Base-by-base conservation (phyloP, 352 stramenopile species). In the Phytophthora kernoviae region DNA sequence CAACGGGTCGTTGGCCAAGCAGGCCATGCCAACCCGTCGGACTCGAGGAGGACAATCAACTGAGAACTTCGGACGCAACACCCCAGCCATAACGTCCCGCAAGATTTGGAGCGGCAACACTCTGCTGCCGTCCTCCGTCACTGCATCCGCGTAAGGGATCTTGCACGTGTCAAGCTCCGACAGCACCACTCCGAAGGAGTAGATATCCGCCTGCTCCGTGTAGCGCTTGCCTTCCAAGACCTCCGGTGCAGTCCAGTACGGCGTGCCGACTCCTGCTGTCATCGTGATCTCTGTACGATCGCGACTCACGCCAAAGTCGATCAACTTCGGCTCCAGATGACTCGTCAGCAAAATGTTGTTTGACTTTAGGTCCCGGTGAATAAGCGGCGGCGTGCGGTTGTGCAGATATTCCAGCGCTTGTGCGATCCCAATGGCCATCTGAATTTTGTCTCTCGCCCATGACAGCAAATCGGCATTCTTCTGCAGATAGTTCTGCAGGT, bases 181-280 rank as follows among this genome's bases (percentile, higher is more conserved):
- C 10, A 81, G 22, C 12, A 95, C 60, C 1, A 88, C 75, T 24
- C 80, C 82, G 54, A 87, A 85, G 34, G 73, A 81, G 58, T 87
- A 91, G 20, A 91, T 78, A 53, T 91, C 82, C 10, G 79, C 72
- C 39, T 82, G 73, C 33, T 84, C 67, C 14, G 68, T 79, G 62
- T 83, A 91, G 10, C 55, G 48, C 18, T 82, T 60, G 30, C 74
- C 74, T 17, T 75, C 47, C 11, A 91, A 56, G 15, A 94, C 59
- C 53, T 96, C 87, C 0, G 86, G 87, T 0, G 87, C 85, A 10
- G 85, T 89, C 73, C 91, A 96, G 40, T 87, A 86, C 7, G 81
- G 77, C 15, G 87, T 96, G 5, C 88, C 88, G 18, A 90, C 88
- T 40, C 89, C 83, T 7, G 83, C 43, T 69, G 75, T 70, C 89